Evolutionary conservation across 2,329 filamentous ascomycete genomes (phyloP).

Genomic region (Pestalotiopsis sp.): DNA sequence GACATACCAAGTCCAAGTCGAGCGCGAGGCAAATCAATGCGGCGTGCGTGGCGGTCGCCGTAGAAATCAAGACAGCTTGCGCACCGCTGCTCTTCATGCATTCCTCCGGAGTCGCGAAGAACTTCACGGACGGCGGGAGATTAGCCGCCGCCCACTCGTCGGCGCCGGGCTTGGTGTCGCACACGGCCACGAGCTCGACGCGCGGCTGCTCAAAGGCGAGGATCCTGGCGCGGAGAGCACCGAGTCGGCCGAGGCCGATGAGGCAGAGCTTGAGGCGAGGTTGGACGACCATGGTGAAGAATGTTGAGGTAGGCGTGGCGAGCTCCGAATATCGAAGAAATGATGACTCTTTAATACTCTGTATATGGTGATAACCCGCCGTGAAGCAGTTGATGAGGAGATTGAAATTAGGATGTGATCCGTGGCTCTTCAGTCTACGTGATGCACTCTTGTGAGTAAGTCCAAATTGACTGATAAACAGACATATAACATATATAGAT

Average conservation of each 20-base stretch:
- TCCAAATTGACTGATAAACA: background rate
- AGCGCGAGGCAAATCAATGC: conserved; percentile 3
- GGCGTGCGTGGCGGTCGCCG: background rate
- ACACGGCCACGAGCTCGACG: conserved; percentile 3
- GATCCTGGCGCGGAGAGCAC: conserved; percentile 8
- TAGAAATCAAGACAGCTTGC: conserved; percentile 6
- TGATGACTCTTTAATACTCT: too few relatives aligned
- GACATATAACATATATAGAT: background rate
- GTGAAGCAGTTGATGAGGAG: background rate
- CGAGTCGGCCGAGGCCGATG: conserved; percentile 4
- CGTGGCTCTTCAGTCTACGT: background rate
- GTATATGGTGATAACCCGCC: background rate
- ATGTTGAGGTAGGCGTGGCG: background rate
- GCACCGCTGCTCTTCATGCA: conserved; percentile 2
- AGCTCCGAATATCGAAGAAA: too few relatives aligned
- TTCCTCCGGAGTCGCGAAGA: conserved; percentile 2
- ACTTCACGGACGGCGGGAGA: background rate
- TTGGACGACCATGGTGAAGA: background rate
- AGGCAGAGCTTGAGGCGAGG: conserved; percentile 8
- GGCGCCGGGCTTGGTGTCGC: conserved; percentile 4
- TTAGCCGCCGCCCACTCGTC: background rate
- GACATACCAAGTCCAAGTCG: conserved; percentile 7
- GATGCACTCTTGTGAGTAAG: background rate
- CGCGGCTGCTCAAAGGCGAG: conserved; percentile 8
- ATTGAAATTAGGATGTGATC: background rate